Percentiles rank a stretch among this genome's conserved stretches.
phyloP scores from a whole-genome alignment of 2,329 filamentous ascomycete species.

The Graphilbum ipis-grandicollis region DNA sequence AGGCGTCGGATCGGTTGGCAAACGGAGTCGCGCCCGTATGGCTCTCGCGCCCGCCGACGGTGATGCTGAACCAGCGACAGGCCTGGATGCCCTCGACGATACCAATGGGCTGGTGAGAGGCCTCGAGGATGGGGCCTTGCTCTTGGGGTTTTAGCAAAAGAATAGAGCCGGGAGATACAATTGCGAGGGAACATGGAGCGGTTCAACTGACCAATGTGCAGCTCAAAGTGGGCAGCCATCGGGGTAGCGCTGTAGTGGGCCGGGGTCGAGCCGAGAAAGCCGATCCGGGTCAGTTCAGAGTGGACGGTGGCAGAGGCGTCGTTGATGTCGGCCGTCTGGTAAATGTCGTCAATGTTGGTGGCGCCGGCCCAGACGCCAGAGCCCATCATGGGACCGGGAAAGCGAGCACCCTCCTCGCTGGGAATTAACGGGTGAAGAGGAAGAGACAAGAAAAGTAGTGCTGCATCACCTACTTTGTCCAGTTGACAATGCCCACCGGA shows the following conservation, averaged over 20 bases:
- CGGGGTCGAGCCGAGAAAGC: conserved; percentile 43
- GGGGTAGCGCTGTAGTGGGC: conserved; percentile 41
- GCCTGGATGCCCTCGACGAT: conserved; percentile 59
- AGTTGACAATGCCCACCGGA: conserved; percentile 59
- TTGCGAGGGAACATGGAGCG: too few species aligned
- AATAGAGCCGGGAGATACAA: too few species aligned
- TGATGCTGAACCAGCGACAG: conserved; percentile 56
- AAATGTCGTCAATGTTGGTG: conserved; percentile 41
- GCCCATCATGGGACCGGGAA: conserved; percentile 55
- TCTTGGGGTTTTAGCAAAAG: conserved; percentile 22
- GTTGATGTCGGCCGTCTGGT: conserved; percentile 29
- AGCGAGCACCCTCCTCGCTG: conserved; percentile 66
- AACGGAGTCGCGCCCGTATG: conserved; percentile 59
- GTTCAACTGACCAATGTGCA: conserved; percentile 39
- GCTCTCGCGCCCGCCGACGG: conserved; percentile 46
- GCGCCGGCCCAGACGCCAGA: conserved; percentile 62
- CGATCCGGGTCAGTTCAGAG: conserved; percentile 52
- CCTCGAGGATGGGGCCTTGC: conserved; percentile 60
- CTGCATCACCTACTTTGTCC: conserved; percentile 41
- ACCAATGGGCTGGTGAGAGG: conserved; percentile 42
- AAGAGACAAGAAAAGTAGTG: background rate
- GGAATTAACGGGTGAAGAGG: too few species aligned
- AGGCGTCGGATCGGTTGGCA: conserved; percentile 12
- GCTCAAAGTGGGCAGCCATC: conserved; percentile 63
- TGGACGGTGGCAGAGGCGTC: conserved; percentile 38